phyloP scores from a whole-genome alignment of 1,139 yeast genomes.

The Suhomyces panamericanus region DNA sequence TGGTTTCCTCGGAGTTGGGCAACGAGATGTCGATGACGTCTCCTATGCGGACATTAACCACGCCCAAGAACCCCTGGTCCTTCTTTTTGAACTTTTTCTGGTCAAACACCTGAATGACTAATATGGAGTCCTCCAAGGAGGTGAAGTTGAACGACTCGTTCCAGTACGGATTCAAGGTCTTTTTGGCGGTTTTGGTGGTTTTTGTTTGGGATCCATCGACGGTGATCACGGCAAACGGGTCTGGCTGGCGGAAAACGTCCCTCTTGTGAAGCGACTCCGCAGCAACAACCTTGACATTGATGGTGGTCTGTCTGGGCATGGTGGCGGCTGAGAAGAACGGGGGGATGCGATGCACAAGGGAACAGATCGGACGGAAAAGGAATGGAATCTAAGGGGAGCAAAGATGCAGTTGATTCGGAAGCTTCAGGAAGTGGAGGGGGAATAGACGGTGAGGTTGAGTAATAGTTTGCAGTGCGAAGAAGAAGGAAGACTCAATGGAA shows the following conservation, averaged over 20 bases:
- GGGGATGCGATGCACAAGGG: background rate
- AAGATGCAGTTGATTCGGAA: background rate
- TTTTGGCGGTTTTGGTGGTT: constrained; percentile 90
- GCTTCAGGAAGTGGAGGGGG: background rate
- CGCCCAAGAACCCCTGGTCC: constrained; percentile 98
- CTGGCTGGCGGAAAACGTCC: constrained; percentile 93
- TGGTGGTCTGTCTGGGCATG: constrained; percentile 31
- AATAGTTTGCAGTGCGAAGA: background rate
- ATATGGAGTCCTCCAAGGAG: constrained; percentile 80
- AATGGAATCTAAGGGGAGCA: background rate
- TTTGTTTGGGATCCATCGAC: constrained; percentile 97
- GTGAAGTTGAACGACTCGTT: constrained; percentile 81
- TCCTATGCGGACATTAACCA: constrained; percentile 85
- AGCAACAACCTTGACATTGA: constrained; percentile 82
- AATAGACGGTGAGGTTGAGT: background rate
- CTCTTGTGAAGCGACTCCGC: constrained; percentile 95
- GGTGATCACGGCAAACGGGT: constrained; percentile 95
- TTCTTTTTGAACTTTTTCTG: constrained; percentile 96
- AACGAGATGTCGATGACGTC: constrained; percentile 79
- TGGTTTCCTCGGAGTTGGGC: constrained; percentile 70
- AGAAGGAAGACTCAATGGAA: background rate
- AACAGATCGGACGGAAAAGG: background rate
- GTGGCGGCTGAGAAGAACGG: background rate
- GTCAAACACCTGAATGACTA: constrained; percentile 93
- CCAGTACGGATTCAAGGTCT: constrained; percentile 97